Evolutionary conservation across 495 filamentous ascomycete species (phyloP).

Genomic region (Stereocaulon alpinum): DNA sequence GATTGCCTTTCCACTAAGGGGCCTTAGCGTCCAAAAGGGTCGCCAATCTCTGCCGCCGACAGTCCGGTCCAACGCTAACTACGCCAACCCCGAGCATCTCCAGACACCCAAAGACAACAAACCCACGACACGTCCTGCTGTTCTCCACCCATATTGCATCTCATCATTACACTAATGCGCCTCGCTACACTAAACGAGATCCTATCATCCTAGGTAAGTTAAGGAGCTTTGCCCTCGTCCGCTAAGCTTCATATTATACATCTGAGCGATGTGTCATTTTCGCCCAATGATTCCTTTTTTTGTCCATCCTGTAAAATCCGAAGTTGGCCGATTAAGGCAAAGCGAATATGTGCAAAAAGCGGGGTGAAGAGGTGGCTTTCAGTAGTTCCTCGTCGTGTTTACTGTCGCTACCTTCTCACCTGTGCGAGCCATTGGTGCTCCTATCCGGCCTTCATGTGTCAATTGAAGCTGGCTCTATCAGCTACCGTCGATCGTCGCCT

Average conservation of each 20-base stretch:
- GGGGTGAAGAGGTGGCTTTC: background rate
- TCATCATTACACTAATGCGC: constrained; percentile 5
- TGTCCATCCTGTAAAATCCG: background rate
- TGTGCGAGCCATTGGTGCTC: background rate
- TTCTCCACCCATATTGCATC: background rate
- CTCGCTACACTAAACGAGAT: background rate
- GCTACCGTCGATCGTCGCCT: background rate
- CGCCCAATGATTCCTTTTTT: background rate
- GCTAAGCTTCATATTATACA: too few relatives aligned
- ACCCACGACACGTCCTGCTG: too few relatives aligned
- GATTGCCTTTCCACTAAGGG: background rate
- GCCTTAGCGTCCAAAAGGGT: background rate
- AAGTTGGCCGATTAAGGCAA: background rate
- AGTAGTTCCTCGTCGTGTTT: background rate
- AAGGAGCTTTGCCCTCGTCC: too few relatives aligned
- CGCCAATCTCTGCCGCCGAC: background rate
- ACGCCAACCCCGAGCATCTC: background rate
- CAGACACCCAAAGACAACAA: background rate
- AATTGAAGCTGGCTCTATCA: too few relatives aligned
- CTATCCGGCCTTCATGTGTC: background rate
- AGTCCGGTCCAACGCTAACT: background rate
- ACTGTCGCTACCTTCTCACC: background rate
- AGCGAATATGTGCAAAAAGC: background rate
- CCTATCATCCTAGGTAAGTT: too few relatives aligned
- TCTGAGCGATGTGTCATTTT: background rate